Base-by-base conservation (phyloP, 108 stramenopile genomes). In the Cyclostephanos invisitatus region DNA sequence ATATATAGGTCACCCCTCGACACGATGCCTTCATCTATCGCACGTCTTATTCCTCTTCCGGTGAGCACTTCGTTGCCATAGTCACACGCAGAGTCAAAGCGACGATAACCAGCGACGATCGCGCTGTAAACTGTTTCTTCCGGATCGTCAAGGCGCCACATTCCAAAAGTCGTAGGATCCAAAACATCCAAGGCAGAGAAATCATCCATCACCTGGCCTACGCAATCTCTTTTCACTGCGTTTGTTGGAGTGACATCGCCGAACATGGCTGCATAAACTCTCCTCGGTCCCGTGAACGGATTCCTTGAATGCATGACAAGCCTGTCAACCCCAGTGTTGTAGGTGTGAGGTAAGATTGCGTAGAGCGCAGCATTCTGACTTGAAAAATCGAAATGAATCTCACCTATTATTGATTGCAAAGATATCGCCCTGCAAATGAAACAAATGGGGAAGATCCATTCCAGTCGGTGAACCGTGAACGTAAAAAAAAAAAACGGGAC, bases 51-150 rank as follows among this genome's bases (percentile, higher is more conserved):
- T 20, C 93, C 97, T 72, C 84, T 66, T 9, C 97, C 97, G 15
- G 95, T 93, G 70, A 91, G 82, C 36, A 68, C 70, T 77, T 98
- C 97, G 76, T 96, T 98, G 0, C 95, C 97, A 76, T 98, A 98
- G 71, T 98, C 97, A 75, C 94, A 95, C 40, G 97, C 97, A 65
- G 89, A 92, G 74, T 98, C 97, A 37, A 98, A 74, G 9, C 96
- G 93, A 56, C 97, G 87, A 55, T 91, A 94, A 56, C 95, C 95
- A 42, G 74, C 71, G 28, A 70, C 40, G 51, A 97, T 95, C 0
- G 97, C 97, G 29, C 88, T 59, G 71, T 91, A 96, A 1, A 86
- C 91, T 25, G 83, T 82, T 37, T 82, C 78, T 32, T 72, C 74
- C 20, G 89, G 83, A 15, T 87, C 74, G 0, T 80, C 83, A 21